Evolutionary conservation across 768 basidiomycete genomes (phyloP), one percentile per base, ranked within the genome.

Genomic region (Tricholoma terreum): DNA sequence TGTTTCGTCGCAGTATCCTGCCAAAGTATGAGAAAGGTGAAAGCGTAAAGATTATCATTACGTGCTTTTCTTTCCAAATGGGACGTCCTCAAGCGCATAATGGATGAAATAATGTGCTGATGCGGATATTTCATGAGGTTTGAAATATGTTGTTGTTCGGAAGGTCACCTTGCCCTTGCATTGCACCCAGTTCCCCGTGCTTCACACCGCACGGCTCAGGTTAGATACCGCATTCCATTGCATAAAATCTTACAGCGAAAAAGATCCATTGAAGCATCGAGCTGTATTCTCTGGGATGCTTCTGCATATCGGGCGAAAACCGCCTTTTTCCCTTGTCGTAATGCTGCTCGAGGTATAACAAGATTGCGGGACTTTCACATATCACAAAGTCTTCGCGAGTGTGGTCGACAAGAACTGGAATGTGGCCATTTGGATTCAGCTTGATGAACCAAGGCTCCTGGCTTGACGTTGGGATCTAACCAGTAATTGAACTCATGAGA

Each of bases 181-280:
- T 94, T n/a, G 92, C 90, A 24, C 90, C 90, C 21, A 91, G 71
- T 22, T 87, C 90, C 1, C 89, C 90, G 66, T 91, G 89, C 86
- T 90, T 66, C 27, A 56, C 1, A 21, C 14, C 5, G 34, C 17
- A 11, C 55, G 52, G 17, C 43, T 27, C 34, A 56, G 24, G 2
- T n/a, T 21, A 3, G 2, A 51, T 40, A 35, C n/a, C n/a, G n/a
- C 14, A 52, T 48, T 27, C 24, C 12, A 14, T 17, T 33, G 17
- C 4, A 6, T 55, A 27, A 12, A 36, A 22, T 63, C 81, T 55
- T 59, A 87, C 87, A 12, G 85, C 81, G 61, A 93, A 94, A 76
- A 93, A 91, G 52, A 94, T 84, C 94, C 92, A 95, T 66, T 92
- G 91, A 21, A 91, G 65, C 74, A 84, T 78, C 71, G 89, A 85